Evolutionary conservation across 2,329 filamentous ascomycete genomes (phyloP).

Genomic region (Keithomyces neogunnii): DNA sequence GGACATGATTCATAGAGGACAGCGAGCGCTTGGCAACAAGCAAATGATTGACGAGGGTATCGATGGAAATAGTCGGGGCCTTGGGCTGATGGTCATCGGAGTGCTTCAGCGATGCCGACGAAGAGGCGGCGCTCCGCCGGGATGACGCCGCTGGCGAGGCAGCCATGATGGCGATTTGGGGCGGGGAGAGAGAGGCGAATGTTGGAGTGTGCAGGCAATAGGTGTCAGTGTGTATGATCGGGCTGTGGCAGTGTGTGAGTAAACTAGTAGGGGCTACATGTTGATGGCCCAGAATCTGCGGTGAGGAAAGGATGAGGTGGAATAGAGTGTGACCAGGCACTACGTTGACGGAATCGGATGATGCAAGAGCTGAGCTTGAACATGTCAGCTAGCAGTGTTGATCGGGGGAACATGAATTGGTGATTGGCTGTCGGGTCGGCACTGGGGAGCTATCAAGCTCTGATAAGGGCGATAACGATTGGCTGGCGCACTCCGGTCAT

Average conservation of each 20-base stretch:
- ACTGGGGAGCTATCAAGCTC: background rate
- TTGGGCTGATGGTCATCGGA: conserved; percentile 15
- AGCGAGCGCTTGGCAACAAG: conserved; percentile 82
- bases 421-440: background rate
- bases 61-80: conserved; percentile 38
- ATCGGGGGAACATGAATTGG: no score
- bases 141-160: conserved; percentile 25
- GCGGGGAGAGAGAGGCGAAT: background rate
- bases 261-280: conserved; percentile 6
- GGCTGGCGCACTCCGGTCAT: background rate
- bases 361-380: background rate
- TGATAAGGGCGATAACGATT: background rate
- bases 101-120: conserved; percentile 23
- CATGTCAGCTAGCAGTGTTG: no score
- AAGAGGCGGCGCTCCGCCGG: conserved; percentile 28
- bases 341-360: background rate
- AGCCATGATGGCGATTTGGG: conserved; percentile 20
- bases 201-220: background rate
- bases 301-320: background rate
- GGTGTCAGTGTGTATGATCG: background rate
- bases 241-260: background rate
- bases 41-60: conserved; percentile 75
- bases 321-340: background rate
- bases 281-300: background rate
- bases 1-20: conserved; percentile 72